These are phyloP conservation scores for Phlebopus sp. DNA, from an alignment of 1,284 basidiomycete species.

Conservation along the genomic window DNA sequence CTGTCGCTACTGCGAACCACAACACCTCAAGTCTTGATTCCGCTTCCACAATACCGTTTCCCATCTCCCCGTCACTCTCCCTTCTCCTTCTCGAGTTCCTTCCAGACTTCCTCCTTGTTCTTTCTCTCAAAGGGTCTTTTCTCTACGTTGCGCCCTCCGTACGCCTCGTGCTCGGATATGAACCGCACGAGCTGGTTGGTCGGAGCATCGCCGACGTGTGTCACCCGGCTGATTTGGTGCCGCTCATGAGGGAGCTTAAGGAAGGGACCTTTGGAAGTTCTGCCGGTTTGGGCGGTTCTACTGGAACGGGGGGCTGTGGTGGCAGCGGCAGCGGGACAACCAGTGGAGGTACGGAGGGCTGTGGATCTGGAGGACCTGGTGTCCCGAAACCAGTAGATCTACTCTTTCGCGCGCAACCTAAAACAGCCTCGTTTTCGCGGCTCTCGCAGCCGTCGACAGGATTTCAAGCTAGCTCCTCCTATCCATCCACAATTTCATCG, in stretches of 20 bases:
- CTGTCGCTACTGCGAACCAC: constrained; percentile 13
- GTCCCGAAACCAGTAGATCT: constrained; percentile 58
- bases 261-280: constrained; percentile 43
- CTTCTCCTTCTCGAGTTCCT: constrained; percentile 67
- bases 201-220: constrained; percentile 76
- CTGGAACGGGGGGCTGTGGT: constrained; percentile 19
- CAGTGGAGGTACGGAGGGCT: constrained; percentile 15
- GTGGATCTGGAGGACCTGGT: constrained; percentile 3
- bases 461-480: constrained; percentile 1
- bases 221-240: constrained; percentile 87
- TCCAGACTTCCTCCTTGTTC: constrained; percentile 84
- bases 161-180: constrained; percentile 72
- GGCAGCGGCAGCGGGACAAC: too few species aligned
- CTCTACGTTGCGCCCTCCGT: constrained; percentile 90
- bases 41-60: constrained; percentile 33
- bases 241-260: constrained; percentile 90
- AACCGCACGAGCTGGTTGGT: constrained; percentile 79
- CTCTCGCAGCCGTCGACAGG: neutral
- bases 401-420: constrained; percentile 72
- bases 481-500: neutral
- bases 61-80: constrained; percentile 40
- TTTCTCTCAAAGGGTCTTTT: constrained; percentile 92
- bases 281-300: constrained; percentile 32
- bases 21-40: constrained; percentile 3
- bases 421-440: constrained; percentile 24